These are phyloP conservation scores for Angomonas ambiguus DNA, from an alignment of 208 protist genomes.

Conservation along the genomic window DNA sequence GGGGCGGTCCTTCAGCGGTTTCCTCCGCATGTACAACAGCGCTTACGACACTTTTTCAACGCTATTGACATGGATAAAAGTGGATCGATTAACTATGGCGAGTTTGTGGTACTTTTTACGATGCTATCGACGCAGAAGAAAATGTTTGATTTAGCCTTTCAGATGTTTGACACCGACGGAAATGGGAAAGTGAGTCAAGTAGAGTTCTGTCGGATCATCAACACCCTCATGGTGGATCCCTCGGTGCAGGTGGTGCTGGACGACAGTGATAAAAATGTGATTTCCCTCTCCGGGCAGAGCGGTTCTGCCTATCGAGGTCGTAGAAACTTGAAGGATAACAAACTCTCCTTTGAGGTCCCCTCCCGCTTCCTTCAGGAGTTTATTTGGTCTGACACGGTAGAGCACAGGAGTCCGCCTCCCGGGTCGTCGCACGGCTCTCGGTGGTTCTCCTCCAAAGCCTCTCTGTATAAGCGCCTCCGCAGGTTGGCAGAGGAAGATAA, in stretches of 20 bases:
- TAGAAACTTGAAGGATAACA: not conserved
- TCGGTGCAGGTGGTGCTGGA: slow-evolving; percentile 40
- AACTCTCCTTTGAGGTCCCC: not conserved
- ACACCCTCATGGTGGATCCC: slow-evolving; percentile 71
- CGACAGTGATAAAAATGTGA: not conserved
- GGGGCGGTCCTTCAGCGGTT: slow-evolving; percentile 4
- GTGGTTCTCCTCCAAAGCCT: not conserved
- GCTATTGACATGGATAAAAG: slow-evolving; percentile 47
- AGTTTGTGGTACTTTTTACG: slow-evolving; percentile 70
- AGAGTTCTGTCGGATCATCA: slow-evolving; percentile 48
- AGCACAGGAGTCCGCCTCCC: slow-evolving; percentile 1
- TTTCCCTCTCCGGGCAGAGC: not conserved
- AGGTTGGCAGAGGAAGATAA: not conserved
- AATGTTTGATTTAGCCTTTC: slow-evolving; percentile 46
- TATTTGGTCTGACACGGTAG: not conserved
- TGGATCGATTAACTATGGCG: slow-evolving; percentile 47
- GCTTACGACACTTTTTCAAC: slow-evolving; percentile 30
- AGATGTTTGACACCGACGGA: slow-evolving; percentile 48
- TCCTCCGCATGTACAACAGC: slow-evolving; percentile 16
- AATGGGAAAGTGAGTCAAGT: slow-evolving; percentile 31
- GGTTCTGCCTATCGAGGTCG: not conserved
- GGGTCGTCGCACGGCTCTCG: slow-evolving; percentile 10
- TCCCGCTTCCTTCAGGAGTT: not conserved
- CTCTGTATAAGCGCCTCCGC: slow-evolving; percentile 4
- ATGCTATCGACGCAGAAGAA: slow-evolving; percentile 44